Conservation (phyloP, 257 asterid species). For the Scutellaria galericulata region DNA sequence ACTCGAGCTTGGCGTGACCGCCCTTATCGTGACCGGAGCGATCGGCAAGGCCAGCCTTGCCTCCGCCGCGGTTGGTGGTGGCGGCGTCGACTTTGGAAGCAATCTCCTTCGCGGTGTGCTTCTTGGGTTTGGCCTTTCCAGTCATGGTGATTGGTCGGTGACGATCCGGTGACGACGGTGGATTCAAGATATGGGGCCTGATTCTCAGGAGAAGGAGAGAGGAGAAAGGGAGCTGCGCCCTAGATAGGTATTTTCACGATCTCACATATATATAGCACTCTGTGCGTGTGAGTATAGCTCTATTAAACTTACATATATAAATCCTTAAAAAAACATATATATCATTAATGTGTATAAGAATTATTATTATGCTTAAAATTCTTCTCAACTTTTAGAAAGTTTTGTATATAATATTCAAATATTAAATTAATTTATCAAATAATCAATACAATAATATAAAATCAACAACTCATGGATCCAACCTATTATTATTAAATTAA, state of each 20-base stretch:
- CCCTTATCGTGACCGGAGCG: conserved; percentile 74
- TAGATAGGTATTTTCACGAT: background rate
- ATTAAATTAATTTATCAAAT: too few species aligned
- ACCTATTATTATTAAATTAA: too few species aligned
- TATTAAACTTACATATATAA: too few species aligned
- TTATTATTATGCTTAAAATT: too few species aligned
- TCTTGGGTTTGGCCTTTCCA: conserved; percentile 93
- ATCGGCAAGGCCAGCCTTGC: conserved; percentile 77
- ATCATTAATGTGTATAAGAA: too few species aligned
- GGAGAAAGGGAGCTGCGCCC: conserved; percentile 19
- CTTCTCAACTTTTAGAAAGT: too few species aligned
- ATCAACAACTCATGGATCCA: too few species aligned
- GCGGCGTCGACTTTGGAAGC: conserved; percentile 81
- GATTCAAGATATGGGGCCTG: conserved; percentile 26
- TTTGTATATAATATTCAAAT: too few species aligned
- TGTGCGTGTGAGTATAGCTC: too few species aligned
- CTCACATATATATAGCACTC: background rate
- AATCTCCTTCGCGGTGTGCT: conserved; percentile 90
- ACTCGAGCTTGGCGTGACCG: conserved; percentile 89
- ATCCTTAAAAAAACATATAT: too few species aligned
- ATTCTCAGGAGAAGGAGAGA: background rate
- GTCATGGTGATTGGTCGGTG: conserved; percentile 54
- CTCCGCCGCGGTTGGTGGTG: conserved; percentile 85
- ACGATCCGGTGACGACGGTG: background rate
- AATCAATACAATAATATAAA: too few species aligned